phyloP scores from a whole-genome alignment of 257 asterid species.

The Eucommia ulmoides region DNA sequence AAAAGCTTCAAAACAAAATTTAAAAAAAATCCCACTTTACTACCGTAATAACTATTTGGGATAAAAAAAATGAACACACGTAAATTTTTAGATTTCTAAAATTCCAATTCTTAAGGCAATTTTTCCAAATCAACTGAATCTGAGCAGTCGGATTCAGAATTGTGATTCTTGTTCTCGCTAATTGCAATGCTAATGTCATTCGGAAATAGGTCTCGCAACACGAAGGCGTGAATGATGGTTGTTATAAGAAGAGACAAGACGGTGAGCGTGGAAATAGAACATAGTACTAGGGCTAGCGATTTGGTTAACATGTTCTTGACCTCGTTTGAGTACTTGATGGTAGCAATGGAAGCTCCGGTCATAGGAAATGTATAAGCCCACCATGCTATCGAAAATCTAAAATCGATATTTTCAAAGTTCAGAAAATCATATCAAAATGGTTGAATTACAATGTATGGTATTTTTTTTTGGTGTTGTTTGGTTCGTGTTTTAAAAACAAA shows the following conservation, averaged over 20 bases:
- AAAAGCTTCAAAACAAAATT: too few relatives aligned
- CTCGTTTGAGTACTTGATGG: constrained; percentile 41
- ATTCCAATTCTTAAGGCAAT: too few relatives aligned
- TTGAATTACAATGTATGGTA: background rate
- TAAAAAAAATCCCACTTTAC: too few relatives aligned
- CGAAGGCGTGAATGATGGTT: constrained; percentile 56
- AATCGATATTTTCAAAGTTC: background rate
- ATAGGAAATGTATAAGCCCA: constrained; percentile 96
- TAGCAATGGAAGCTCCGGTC: constrained; percentile 75
- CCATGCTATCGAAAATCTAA: constrained; percentile 71
- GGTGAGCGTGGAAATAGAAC: constrained; percentile 38
- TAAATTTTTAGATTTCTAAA: too few relatives aligned
- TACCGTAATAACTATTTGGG: too few relatives aligned
- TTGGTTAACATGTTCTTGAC: constrained; percentile 31
- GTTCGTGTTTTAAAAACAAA: too few relatives aligned
- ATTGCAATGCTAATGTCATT: constrained; percentile 78
- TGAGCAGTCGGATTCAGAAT: constrained; percentile 31
- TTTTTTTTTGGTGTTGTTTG: too few relatives aligned
- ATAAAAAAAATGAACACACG: too few relatives aligned
- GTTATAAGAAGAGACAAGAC: constrained; percentile 45
- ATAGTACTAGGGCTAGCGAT: constrained; percentile 29
- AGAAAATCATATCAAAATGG: background rate
- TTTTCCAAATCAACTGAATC: constrained; percentile 25
- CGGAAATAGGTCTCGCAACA: constrained; percentile 64
- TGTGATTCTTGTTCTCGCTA: constrained; percentile 37